A percentile compares a stretch with the other conserved stretches of the same genome.
These are phyloP conservation scores for Metschnikowia rubicola DNA, from an alignment of 805 yeast genomes.

Conservation along the genomic window DNA sequence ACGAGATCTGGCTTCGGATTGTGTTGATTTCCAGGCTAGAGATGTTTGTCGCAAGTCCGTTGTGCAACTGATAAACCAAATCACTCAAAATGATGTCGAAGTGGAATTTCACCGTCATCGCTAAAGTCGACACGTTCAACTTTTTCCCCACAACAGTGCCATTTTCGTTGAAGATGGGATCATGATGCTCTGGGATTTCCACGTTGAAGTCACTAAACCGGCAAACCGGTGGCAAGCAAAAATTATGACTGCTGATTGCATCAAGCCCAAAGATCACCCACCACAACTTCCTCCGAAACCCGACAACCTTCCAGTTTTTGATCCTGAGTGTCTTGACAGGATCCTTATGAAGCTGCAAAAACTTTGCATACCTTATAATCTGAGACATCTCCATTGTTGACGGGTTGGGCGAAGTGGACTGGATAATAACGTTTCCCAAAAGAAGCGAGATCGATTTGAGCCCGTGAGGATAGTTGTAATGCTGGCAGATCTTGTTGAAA, in stretches of 20 bases:
- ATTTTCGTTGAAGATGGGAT: slow-evolving; percentile 28
- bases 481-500: slow-evolving; percentile 47
- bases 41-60: slow-evolving; percentile 42
- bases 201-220: slow-evolving; percentile 53
- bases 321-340: slow-evolving; percentile 53
- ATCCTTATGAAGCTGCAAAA: slow-evolving; percentile 55
- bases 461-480: slow-evolving; percentile 49
- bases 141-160: slow-evolving; percentile 31
- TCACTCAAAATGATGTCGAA: slow-evolving; percentile 52
- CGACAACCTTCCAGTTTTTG: slow-evolving; percentile 46
- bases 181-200: slow-evolving; percentile 48
- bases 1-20: slow-evolving; percentile 47
- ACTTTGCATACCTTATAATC: slow-evolving; percentile 54
- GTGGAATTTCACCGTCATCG: slow-evolving; percentile 52
- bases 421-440: slow-evolving; percentile 48
- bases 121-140: slow-evolving; percentile 44
- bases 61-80: slow-evolving; percentile 48
- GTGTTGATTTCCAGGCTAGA: slow-evolving; percentile 41
- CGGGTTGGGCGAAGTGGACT: slow-evolving; percentile 53
- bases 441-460: slow-evolving; percentile 40
- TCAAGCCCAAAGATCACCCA: slow-evolving; percentile 65
- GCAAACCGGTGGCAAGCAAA: slow-evolving; percentile 53
- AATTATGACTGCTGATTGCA: slow-evolving; percentile 52
- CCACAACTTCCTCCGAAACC: slow-evolving; percentile 57
- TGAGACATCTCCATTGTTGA: slow-evolving; percentile 54